These are phyloP conservation scores for Hortiboletus flavorubellus DNA, from an alignment of 768 basidiomycete genomes.

Conservation along the genomic window DNA sequence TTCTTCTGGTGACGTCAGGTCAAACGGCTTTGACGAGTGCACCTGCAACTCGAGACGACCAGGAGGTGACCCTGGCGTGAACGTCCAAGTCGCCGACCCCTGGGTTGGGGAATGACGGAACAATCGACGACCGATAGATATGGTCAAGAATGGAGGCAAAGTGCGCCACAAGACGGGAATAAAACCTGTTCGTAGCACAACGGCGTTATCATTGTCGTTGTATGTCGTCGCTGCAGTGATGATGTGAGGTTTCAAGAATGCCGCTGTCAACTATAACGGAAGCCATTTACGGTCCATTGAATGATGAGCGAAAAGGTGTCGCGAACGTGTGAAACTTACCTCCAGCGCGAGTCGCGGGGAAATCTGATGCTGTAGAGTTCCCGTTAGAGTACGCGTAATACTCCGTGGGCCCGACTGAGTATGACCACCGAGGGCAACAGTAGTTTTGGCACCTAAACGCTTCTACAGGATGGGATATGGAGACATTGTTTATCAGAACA, in stretches of 20 bases:
- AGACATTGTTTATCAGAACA: slow-evolving; percentile 19
- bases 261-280: slow-evolving; percentile 36
- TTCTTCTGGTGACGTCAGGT: slow-evolving; percentile 28
- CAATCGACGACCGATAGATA: slow-evolving; percentile 49
- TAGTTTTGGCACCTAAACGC: slow-evolving; percentile 45
- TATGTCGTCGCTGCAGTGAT: slow-evolving; percentile 46
- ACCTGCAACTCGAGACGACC: slow-evolving; percentile 40
- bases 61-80: slow-evolving; percentile 19
- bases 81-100: slow-evolving; percentile 39
- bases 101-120: slow-evolving; percentile 46
- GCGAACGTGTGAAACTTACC: slow-evolving; percentile 31
- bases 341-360: slow-evolving; percentile 58
- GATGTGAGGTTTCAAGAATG: slow-evolving; percentile 40
- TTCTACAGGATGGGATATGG: slow-evolving; percentile 37
- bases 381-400: slow-evolving; percentile 47
- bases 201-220: slow-evolving; percentile 44
- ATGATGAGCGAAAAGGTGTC: slow-evolving; percentile 9
- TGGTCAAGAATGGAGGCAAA: slow-evolving; percentile 39
- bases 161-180: slow-evolving; percentile 32
- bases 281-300: slow-evolving; percentile 13
- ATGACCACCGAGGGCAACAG: slow-evolving; percentile 38
- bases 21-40: slow-evolving; percentile 41
- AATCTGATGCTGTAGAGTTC: slow-evolving; percentile 74
- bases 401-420: slow-evolving; percentile 26
- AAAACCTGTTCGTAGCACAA: slow-evolving; percentile 38